phyloP scores from a whole-genome alignment of 2,329 filamentous ascomycete genomes.

The Rutstroemia sp. region DNA sequence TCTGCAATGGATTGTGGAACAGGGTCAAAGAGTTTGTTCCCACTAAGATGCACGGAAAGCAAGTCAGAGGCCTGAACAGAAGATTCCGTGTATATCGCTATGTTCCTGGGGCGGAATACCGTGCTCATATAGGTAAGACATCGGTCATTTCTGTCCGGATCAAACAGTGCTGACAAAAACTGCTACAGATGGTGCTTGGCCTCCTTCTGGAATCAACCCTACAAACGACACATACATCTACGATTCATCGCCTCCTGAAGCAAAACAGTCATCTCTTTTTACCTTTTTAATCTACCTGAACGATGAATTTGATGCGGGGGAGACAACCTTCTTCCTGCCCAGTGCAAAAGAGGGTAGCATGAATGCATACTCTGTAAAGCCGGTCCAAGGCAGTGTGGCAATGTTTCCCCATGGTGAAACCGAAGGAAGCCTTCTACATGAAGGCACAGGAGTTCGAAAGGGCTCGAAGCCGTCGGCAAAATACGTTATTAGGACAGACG shows the following conservation, averaged over 20 bases:
- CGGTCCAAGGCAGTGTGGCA: conserved; percentile 60
- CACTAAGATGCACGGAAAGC: conserved; percentile 43
- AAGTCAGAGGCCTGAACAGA: conserved; percentile 57
- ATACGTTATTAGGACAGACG: conserved; percentile 65
- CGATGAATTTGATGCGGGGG: conserved; percentile 64
- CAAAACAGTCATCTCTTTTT: conserved; percentile 59
- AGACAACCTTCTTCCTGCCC: conserved; percentile 65
- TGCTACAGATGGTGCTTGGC: conserved; percentile 57
- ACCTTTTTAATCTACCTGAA: conserved; percentile 65
- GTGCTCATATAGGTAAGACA: conserved; percentile 50
- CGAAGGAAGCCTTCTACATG: conserved; percentile 57
- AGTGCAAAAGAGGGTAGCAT: conserved; percentile 55
- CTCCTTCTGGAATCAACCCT: conserved; percentile 55
- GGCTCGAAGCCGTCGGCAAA: conserved; percentile 49
- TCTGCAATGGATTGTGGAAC: conserved; percentile 56
- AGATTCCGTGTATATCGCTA: conserved; percentile 67
- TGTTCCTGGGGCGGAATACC: conserved; percentile 64
- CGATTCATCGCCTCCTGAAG: conserved; percentile 51
- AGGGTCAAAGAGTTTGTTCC: conserved; percentile 54
- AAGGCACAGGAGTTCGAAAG: conserved; percentile 62
- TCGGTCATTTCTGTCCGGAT: neutral
- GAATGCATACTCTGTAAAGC: conserved; percentile 62
- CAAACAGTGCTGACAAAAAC: neutral
- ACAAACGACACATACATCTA: conserved; percentile 48
- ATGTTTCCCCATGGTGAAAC: conserved; percentile 65